These are phyloP conservation scores for Fragaria iinumae DNA, from an alignment of 306 rosid genomes.

Conservation along the genomic window DNA sequence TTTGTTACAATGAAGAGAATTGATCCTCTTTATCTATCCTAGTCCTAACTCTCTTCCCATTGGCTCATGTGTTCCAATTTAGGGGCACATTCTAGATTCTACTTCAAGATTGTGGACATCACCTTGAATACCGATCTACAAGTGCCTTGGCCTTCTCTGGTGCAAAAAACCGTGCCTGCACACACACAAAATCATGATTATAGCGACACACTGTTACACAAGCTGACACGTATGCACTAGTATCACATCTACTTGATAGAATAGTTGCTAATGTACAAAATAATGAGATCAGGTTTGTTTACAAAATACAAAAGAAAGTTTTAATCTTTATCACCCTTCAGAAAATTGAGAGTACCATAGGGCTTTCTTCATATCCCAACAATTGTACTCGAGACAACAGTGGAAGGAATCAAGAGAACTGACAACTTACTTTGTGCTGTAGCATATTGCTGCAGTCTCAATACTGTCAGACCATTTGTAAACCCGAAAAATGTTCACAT, in stretches of 20 bases:
- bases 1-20: background rate
- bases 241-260: background rate
- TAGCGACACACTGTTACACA: background rate
- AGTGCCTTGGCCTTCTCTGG: slow-evolving; percentile 82
- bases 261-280: background rate
- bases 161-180: slow-evolving; percentile 91
- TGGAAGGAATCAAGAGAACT: background rate
- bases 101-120: background rate
- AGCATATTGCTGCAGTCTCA: background rate
- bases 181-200: background rate
- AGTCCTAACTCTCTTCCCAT: background rate
- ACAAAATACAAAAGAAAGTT: background rate
- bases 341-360: background rate
- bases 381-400: background rate
- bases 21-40: background rate
- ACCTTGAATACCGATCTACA: slow-evolving; percentile 69
- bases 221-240: background rate
- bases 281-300: background rate
- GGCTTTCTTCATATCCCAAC: background rate
- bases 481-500: background rate
- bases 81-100: background rate
- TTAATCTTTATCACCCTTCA: background rate
- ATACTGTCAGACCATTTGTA: background rate
- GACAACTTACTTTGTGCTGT: background rate
- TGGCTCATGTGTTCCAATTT: background rate